Evolutionary conservation across 768 basidiomycete genomes (phyloP).

Genomic region (Clavaria fumosa): DNA sequence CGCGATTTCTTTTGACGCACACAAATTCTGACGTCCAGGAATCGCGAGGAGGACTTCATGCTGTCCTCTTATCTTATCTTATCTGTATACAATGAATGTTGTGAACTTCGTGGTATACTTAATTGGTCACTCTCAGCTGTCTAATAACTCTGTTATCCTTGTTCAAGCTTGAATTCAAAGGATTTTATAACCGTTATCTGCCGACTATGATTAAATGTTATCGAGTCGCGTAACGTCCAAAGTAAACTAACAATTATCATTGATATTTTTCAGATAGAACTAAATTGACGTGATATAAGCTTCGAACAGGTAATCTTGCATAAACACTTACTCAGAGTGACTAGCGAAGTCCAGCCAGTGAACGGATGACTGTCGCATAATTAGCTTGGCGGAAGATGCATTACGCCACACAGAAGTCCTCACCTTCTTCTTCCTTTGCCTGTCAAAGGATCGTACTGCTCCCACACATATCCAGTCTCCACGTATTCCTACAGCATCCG

Average conservation of each 20-base stretch:
- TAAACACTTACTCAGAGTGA: conserved; percentile 61
- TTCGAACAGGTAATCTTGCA: not conserved
- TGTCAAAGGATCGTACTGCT: conserved; percentile 79
- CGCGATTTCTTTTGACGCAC: conserved; percentile 48
- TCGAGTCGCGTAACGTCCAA: not conserved
- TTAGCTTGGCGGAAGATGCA: conserved; percentile 5
- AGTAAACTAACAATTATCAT: not conserved
- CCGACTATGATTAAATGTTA: not conserved
- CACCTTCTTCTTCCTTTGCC: conserved; percentile 81
- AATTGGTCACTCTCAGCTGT: not conserved
- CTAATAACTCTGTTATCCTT: not conserved
- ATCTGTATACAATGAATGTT: not conserved
- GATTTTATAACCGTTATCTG: not conserved
- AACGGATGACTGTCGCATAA: conserved; percentile 63
- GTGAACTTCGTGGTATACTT: not conserved
- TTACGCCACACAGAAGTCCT: conserved; percentile 10
- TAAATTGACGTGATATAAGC: conserved; percentile 14
- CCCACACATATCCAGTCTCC: conserved; percentile 92
- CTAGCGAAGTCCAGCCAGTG: conserved; percentile 90
- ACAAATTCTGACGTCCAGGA: conserved; percentile 25
- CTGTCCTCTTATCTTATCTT: not conserved
- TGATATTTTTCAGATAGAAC: conserved; percentile 55
- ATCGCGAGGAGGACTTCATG: not conserved
- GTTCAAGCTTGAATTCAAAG: not conserved
- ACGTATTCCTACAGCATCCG: conserved; percentile 82